Percentiles rank a stretch among this genome's conserved stretches.
These are phyloP conservation scores for Skeletonema potamos DNA, from an alignment of 108 stramenopile genomes.

Conservation along the genomic window DNA sequence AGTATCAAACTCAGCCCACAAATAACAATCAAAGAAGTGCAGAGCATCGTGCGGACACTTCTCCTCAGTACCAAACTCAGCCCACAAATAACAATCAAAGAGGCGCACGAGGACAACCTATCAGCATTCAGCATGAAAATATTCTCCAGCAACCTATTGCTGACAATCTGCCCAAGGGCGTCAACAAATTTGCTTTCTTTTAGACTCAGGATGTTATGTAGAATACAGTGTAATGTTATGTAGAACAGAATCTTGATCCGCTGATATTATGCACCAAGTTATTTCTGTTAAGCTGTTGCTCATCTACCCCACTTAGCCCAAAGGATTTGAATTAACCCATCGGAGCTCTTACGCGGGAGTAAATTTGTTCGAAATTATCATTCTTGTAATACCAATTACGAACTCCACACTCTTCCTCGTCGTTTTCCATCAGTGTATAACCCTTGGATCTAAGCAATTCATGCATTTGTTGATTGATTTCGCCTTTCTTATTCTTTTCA, in stretches of 20 bases:
- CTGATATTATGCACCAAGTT: not conserved
- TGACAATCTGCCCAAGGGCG: not conserved
- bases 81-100: not conserved
- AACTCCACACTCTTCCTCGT: not conserved
- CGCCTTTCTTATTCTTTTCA: constrained; percentile 7
- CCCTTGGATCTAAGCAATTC: constrained; percentile 27
- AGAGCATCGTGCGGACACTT: too few species aligned
- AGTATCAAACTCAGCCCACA: not conserved
- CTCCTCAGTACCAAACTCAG: not conserved
- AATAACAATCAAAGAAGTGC: not conserved
- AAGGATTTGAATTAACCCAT: too few species aligned
- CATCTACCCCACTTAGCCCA: not conserved
- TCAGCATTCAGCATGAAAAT: not conserved
- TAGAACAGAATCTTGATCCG: not conserved
- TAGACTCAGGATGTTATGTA: not conserved
- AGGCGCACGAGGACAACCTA: not conserved
- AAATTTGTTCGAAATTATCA: constrained; percentile 19
- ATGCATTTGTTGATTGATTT: constrained; percentile 26
- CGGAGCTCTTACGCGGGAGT: constrained; percentile 13
- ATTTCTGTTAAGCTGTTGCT: not conserved
- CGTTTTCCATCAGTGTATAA: constrained; percentile 5
- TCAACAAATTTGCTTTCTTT: not conserved
- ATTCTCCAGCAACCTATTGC: not conserved
- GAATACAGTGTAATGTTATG: not conserved
- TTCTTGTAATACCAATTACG: constrained; percentile 29